Evolutionary conservation across 2,329 filamentous ascomycete species (phyloP).

Genomic region (Diaporthe australafricana): DNA sequence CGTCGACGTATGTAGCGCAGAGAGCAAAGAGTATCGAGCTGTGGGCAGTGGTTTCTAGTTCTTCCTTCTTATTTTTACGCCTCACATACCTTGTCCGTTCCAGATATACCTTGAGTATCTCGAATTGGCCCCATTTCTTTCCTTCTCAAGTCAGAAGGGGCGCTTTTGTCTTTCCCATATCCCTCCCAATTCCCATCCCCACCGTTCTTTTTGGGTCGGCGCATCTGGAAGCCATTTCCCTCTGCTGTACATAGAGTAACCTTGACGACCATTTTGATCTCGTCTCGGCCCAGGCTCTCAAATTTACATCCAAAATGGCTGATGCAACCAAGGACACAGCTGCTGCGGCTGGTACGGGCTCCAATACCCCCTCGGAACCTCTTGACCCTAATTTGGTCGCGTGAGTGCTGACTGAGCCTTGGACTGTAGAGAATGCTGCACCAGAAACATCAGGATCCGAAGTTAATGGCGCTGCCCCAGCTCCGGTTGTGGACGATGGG

Average conservation of each 20-base stretch:
- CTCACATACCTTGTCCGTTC: slow-evolving; percentile 30
- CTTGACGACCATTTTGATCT: slow-evolving; percentile 7
- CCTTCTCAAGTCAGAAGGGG: slow-evolving; percentile 25
- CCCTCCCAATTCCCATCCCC: not conserved
- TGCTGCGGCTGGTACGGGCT: slow-evolving; percentile 31
- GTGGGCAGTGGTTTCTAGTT: slow-evolving; percentile 25
- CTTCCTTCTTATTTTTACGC: slow-evolving; percentile 16
- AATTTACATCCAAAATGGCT: slow-evolving; percentile 34
- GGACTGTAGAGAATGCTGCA: slow-evolving; percentile 28
- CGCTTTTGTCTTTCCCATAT: slow-evolving; percentile 14
- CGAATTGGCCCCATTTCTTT: slow-evolving; percentile 31
- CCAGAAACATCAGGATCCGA: slow-evolving; percentile 22
- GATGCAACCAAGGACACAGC: slow-evolving; percentile 34
- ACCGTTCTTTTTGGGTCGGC: slow-evolving; percentile 32
- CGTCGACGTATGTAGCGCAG: slow-evolving; percentile 33
- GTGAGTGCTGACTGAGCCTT: slow-evolving; percentile 25
- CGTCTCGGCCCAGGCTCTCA: not conserved
- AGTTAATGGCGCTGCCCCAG: slow-evolving; percentile 33
- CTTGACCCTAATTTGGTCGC: not conserved
- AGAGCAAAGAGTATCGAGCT: slow-evolving; percentile 19
- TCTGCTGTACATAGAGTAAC: not conserved
- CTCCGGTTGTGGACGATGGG: slow-evolving; percentile 42
- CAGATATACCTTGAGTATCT: slow-evolving; percentile 9
- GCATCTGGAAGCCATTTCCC: slow-evolving; percentile 28
- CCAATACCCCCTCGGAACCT: not conserved